A percentile compares a stretch with the other conserved stretches of the same genome.
Evolutionary conservation across 1,284 basidiomycete genomes (phyloP).

Genomic region (Ganoderma lingzhi): DNA sequence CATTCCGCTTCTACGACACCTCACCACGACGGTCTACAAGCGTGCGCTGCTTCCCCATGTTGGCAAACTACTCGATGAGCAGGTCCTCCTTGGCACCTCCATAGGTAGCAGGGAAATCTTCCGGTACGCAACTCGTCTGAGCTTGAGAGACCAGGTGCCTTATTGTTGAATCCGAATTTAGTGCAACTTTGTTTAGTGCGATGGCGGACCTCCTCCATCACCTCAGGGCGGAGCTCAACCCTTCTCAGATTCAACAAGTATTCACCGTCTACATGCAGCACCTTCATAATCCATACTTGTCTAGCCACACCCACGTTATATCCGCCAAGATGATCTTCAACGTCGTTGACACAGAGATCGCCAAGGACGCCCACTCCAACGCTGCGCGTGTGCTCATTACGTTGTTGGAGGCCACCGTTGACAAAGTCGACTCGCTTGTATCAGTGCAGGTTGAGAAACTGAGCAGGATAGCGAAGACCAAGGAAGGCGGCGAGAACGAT

Average conservation of each 20-base stretch:
- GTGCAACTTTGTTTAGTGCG: slow-evolving; percentile 87
- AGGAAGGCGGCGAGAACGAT: slow-evolving; percentile 50
- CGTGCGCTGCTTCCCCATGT: slow-evolving; percentile 86
- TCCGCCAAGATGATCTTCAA: slow-evolving; percentile 95
- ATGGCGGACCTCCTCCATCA: slow-evolving; percentile 96
- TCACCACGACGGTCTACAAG: slow-evolving; percentile 85
- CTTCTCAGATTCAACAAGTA: slow-evolving; percentile 82
- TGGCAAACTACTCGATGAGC: slow-evolving; percentile 92
- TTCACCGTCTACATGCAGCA: slow-evolving; percentile 90
- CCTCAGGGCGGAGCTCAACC: slow-evolving; percentile 84
- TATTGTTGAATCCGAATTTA: slow-evolving; percentile 38
- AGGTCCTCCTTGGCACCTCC: slow-evolving; percentile 89
- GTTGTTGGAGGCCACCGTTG: slow-evolving; percentile 88
- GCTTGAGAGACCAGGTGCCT: background rate
- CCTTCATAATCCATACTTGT: slow-evolving; percentile 90
- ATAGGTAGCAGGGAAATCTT: slow-evolving; percentile 86
- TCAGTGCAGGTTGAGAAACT: slow-evolving; percentile 69
- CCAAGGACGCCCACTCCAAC: slow-evolving; percentile 75
- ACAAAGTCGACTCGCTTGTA: slow-evolving; percentile 87
- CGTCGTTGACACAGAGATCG: slow-evolving; percentile 84
- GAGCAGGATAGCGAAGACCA: slow-evolving; percentile 56
- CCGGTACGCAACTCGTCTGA: slow-evolving; percentile 52
- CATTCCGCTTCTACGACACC: slow-evolving; percentile 92
- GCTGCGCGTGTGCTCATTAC: slow-evolving; percentile 74
- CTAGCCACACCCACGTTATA: slow-evolving; percentile 87